Conservation (phyloP, 1,284 basidiomycete genomes). For the Microbotryum intermedium region DNA sequence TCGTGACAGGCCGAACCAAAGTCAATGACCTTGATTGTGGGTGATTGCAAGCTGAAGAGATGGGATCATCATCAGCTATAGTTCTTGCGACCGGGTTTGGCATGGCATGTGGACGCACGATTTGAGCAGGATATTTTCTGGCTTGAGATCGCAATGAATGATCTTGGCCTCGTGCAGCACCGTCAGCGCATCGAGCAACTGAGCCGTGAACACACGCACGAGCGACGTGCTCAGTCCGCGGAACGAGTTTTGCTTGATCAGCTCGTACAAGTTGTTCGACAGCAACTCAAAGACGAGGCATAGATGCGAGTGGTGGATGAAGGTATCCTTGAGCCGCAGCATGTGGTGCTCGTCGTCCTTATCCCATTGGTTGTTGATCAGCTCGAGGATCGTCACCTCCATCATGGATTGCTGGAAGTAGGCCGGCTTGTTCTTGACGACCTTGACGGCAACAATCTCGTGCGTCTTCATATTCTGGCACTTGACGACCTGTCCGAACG, state of each 20-base stretch:
- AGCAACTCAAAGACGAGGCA: conserved; percentile 97
- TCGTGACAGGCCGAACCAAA: conserved; percentile 99
- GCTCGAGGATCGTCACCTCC: conserved; percentile 96
- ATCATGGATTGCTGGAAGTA: conserved; percentile 99
- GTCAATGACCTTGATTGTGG: conserved; percentile 98
- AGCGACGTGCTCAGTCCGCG: conserved; percentile 92
- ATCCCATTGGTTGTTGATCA: conserved; percentile 89
- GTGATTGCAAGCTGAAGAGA: conserved; percentile 73
- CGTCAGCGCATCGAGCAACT: conserved; percentile 83
- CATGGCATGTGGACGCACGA: conserved; percentile 52
- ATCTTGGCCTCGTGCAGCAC: conserved; percentile 89
- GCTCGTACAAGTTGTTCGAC: conserved; percentile 94
- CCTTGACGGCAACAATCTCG: conserved; percentile 96
- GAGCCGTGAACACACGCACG: conserved; percentile 95
- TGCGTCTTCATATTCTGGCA: conserved; percentile 99
- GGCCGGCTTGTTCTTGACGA: conserved; percentile 98
- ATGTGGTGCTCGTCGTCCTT: conserved; percentile 95
- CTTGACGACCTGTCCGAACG: conserved; percentile 98
- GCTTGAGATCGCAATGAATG: conserved; percentile 97
- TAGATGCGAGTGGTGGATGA: conserved; percentile 92
- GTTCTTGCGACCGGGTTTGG: not conserved
- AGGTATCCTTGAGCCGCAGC: conserved; percentile 85
- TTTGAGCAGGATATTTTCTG: conserved; percentile 90
- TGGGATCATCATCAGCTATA: not conserved
- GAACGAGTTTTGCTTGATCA: conserved; percentile 99